A percentile compares a stretch with the other conserved stretches of the same genome.
Evolutionary conservation across 257 asterid species (phyloP).

Genomic region (Anisodus acutangulus): DNA sequence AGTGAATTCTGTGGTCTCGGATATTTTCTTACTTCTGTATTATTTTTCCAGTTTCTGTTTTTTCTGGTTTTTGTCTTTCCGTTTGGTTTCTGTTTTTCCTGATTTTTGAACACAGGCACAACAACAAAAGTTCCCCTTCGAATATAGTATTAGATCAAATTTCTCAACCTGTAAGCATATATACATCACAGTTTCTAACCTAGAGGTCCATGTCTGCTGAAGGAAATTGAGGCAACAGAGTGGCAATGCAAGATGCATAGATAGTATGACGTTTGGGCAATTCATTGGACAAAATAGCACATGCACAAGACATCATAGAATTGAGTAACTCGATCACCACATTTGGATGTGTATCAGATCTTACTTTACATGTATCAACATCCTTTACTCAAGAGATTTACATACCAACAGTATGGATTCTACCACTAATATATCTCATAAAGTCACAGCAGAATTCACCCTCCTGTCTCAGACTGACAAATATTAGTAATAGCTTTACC

Average conservation of each 20-base stretch:
- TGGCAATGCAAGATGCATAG: background rate
- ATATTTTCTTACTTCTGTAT: too few species aligned
- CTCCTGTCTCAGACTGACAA: background rate
- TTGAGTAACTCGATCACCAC: background rate
- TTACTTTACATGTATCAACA: background rate
- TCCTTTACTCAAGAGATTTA: background rate
- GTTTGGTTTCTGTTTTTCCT: too few species aligned
- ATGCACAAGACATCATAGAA: background rate
- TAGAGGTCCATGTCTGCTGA: background rate
- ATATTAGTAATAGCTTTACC: background rate
- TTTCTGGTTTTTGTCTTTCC: too few species aligned
- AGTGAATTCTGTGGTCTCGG: too few species aligned
- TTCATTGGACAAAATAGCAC: background rate
- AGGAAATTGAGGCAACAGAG: too few species aligned
- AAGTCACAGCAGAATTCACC: background rate
- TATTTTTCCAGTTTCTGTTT: too few species aligned
- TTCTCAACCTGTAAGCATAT: background rate
- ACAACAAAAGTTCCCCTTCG: background rate
- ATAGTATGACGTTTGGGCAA: background rate
- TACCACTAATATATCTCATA: background rate
- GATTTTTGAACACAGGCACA: too few species aligned
- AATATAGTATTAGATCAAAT: background rate
- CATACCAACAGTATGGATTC: background rate
- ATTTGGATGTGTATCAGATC: background rate
- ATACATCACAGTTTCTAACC: background rate